Percentiles rank a stretch among this genome's conserved stretches.
Evolutionary conservation across 805 yeast species (phyloP).

Genomic region (Candida quercuum): DNA sequence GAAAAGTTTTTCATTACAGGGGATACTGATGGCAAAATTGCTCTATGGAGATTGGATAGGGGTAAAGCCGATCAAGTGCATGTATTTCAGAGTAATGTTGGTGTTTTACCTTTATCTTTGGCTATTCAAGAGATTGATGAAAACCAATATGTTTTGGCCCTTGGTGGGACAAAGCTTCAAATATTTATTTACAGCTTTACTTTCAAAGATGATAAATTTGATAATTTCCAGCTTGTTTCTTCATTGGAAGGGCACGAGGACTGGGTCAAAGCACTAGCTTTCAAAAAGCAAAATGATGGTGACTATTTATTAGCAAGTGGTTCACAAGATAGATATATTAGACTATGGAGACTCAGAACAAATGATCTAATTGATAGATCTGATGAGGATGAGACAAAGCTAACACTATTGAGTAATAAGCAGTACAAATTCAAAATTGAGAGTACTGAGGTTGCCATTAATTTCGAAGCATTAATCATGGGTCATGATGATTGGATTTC

Average conservation of each 20-base stretch:
- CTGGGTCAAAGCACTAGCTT: slow-evolving; percentile 79
- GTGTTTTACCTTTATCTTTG: slow-evolving; percentile 45
- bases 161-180: slow-evolving; percentile 64
- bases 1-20: slow-evolving; percentile 49
- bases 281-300: slow-evolving; percentile 41
- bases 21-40: slow-evolving; percentile 54
- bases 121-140: slow-evolving; percentile 27
- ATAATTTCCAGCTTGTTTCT: slow-evolving; percentile 37
- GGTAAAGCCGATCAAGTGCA: slow-evolving; percentile 24
- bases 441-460: slow-evolving; percentile 45
- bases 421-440: slow-evolving; percentile 53
- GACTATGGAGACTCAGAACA: slow-evolving; percentile 75
- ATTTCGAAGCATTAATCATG: slow-evolving; percentile 89
- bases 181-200: slow-evolving; percentile 51
- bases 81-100: slow-evolving; percentile 32
- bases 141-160: slow-evolving; percentile 44
- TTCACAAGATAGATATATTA: slow-evolving; percentile 86
- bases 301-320: slow-evolving; percentile 78
- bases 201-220: slow-evolving; percentile 10
- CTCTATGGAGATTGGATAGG: slow-evolving; percentile 41
- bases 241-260: slow-evolving; percentile 87
- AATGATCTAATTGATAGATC: slow-evolving; percentile 52
- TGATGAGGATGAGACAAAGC: slow-evolving; percentile 46
- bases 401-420: slow-evolving; percentile 61
- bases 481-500: slow-evolving; percentile 99